Conservation (phyloP, 2,329 filamentous ascomycete genomes). For the Colletotrichum sp. region DNA sequence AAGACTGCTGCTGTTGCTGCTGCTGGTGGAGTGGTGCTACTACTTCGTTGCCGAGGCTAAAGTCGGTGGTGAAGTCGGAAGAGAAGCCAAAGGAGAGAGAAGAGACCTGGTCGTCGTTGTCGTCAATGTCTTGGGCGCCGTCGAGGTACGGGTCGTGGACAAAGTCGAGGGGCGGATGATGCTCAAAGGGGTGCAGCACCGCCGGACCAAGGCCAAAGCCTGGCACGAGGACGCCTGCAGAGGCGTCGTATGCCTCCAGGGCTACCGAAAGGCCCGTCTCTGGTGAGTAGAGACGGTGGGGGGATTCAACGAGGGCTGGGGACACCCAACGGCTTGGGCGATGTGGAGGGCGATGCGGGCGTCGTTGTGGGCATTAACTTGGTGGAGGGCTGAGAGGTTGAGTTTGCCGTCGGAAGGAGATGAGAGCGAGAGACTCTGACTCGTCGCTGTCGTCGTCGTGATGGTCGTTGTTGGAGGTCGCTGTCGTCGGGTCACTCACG, state of each 20-base stretch:
- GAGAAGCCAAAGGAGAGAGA: slow-evolving; percentile 29
- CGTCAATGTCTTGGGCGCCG: neutral
- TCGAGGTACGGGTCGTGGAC: slow-evolving; percentile 11
- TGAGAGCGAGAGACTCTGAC: neutral
- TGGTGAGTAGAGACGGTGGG: slow-evolving; percentile 16
- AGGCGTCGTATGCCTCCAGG: slow-evolving; percentile 39
- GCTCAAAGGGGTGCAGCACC: slow-evolving; percentile 28
- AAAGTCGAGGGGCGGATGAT: slow-evolving; percentile 13
- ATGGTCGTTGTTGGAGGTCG: neutral
- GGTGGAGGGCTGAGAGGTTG: neutral
- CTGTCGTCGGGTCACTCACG: neutral
- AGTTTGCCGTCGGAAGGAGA: neutral
- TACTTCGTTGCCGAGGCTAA: neutral
- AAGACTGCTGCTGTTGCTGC: slow-evolving; percentile 21
- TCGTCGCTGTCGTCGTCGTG: neutral
- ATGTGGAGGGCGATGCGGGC: neutral
- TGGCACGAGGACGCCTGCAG: slow-evolving; percentile 36
- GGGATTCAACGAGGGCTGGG: neutral
- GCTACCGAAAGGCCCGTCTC: slow-evolving; percentile 30
- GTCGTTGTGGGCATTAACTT: slow-evolving; percentile 8
- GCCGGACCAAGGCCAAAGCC: slow-evolving; percentile 37
- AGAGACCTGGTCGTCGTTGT: slow-evolving; percentile 20
- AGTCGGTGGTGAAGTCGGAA: slow-evolving; percentile 7
- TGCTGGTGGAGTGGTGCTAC: slow-evolving; percentile 20
- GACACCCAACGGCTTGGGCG: slow-evolving; percentile 1